A percentile compares a stretch with the other conserved stretches of the same genome.
Conservation (phyloP, 2,329 filamentous ascomycete species). For the Aspergillus jensenii region DNA sequence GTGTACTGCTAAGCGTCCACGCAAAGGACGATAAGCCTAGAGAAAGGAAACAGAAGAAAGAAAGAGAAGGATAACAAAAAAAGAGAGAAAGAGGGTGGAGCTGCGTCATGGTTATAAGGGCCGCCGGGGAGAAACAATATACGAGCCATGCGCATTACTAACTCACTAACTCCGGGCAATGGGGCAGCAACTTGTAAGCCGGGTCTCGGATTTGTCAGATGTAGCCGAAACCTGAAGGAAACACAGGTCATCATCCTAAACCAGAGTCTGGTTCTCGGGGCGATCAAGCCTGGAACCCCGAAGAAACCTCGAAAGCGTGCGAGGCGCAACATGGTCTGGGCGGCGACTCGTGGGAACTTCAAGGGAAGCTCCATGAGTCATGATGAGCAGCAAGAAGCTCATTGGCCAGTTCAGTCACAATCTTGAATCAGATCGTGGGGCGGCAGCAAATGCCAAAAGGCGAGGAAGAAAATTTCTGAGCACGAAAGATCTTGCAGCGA, state of each 20-base stretch:
- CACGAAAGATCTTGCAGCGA: too few species aligned
- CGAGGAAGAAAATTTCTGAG: too few species aligned
- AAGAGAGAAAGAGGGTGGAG: background rate
- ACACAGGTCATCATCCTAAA: background rate
- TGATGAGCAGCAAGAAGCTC: too few species aligned
- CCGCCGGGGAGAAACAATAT: background rate
- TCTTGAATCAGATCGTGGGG: too few species aligned
- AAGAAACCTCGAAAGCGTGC: background rate
- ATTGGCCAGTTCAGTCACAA: too few species aligned
- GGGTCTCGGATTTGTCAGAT: constrained; percentile 3
- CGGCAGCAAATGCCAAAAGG: too few species aligned
- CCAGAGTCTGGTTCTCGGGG: background rate
- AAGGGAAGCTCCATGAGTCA: too few species aligned
- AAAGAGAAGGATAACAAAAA: background rate
- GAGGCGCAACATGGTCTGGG: background rate
- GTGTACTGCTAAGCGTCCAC: background rate
- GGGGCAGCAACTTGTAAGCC: background rate
- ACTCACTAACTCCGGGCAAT: constrained; percentile 3
- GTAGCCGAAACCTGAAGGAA: background rate
- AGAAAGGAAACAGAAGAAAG: background rate
- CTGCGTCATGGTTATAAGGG: constrained; percentile 2
- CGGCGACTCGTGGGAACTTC: too few species aligned
- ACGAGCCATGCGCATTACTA: background rate
- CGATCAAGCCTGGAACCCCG: background rate
- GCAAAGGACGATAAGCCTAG: constrained; percentile 5